Base-by-base conservation (phyloP, 2,329 filamentous ascomycete genomes). In the Lanzia echinophila region DNA sequence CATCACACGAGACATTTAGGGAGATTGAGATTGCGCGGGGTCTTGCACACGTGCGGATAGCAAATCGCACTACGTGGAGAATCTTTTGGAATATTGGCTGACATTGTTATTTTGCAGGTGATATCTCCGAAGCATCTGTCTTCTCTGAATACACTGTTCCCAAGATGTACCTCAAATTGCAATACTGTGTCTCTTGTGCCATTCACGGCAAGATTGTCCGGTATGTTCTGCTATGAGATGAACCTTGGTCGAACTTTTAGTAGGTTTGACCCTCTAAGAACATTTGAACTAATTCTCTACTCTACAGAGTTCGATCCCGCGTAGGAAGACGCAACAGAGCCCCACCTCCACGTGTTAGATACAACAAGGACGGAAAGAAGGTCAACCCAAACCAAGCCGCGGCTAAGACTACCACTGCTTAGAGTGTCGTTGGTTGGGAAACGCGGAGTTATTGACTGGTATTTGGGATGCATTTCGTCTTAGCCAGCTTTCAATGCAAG, bases 351-450 rank as follows among this genome's bases (percentile, higher is more conserved):
- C 86, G 94, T 74, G 91, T 99, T 71, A 84, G 94, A 71, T 99
- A 95, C 90, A 99, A 99, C 88, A 96, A 97, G 87, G 94, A 99
- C 73, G 92, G 91, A 83, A 99, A 99, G 90, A 99, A 99, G 88
- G 86, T 99, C 74, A 87, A 86, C 75, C 65, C 65, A 41, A 67
- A 67, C 59, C 65, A 68, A 58, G 65, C 65, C 47, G 65, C 65
- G 55, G 65, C 67, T 52, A 69, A 68, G 65, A 64, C 62, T 49
- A 62, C 64, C 59, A 65, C 62, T 49, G 63, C 64, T 60, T 67
- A 63, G 47, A 49, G 38, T 39, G 47, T 24, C 3, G 20, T 42
- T 34, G 47, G 41, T 45, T 42, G 47, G 41, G 53, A 44, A 55
- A n/a, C 41, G 41, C 28, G 53, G 47, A 49, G 41, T 45, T 51